phyloP scores from a whole-genome alignment of 306 rosid species.

The Clitoria ternatea region DNA sequence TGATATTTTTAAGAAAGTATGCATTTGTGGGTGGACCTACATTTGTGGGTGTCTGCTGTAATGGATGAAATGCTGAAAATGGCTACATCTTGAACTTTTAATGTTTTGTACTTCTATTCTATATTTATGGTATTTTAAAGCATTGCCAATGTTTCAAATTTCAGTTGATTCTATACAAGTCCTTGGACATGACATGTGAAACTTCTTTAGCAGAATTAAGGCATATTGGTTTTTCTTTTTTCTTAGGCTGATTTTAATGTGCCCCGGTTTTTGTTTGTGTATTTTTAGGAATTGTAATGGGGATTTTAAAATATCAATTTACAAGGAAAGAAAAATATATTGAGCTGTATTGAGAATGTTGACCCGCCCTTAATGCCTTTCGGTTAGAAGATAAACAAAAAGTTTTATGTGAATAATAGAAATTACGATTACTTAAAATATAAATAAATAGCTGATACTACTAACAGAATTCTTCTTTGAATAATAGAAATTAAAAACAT shows the following conservation, averaged over 20 bases:
- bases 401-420: too few species aligned
- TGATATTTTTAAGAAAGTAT: not conserved
- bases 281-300: not conserved
- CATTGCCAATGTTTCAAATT: not conserved
- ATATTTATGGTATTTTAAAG: not conserved
- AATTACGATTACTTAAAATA: too few species aligned
- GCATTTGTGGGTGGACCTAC: not conserved
- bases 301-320: not conserved
- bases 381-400: not conserved
- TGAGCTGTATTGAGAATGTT: too few species aligned
- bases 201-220: not conserved
- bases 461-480: too few species aligned
- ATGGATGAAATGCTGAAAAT: not conserved
- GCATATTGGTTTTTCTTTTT: not conserved
- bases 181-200: not conserved
- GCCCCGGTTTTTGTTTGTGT: not conserved
- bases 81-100: not conserved
- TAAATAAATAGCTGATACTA: too few species aligned
- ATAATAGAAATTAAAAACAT: too few species aligned
- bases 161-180: not conserved
- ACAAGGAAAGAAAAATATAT: not conserved
- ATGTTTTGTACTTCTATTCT: not conserved
- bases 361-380: not conserved
- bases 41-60: not conserved
- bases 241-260: not conserved